phyloP scores from a whole-genome alignment of 768 basidiomycete species.

The Psilocybe sp. region DNA sequence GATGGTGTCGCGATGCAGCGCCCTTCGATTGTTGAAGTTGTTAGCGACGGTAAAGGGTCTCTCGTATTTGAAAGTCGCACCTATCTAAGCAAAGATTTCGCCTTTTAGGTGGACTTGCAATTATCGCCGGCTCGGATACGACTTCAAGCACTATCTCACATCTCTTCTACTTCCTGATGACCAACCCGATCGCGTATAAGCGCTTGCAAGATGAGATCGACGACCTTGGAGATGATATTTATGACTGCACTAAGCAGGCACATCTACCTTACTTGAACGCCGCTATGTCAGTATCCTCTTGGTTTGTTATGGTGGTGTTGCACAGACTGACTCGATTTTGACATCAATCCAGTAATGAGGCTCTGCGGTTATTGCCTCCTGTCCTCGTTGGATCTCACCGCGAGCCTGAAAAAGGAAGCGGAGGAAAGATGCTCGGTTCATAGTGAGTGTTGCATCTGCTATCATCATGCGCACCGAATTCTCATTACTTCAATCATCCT shows the following conservation, averaged over 20 bases:
- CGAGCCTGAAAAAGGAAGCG: slow-evolving; percentile 27
- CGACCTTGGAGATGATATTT: slow-evolving; percentile 13
- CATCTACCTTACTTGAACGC: slow-evolving; percentile 28
- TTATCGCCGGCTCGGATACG: slow-evolving; percentile 30
- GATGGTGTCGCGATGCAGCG: slow-evolving; percentile 30
- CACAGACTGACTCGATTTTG: neutral
- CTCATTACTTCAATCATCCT: neutral
- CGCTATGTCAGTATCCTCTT: slow-evolving; percentile 24
- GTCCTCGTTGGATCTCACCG: slow-evolving; percentile 30
- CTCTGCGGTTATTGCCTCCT: slow-evolving; percentile 35
- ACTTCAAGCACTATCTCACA: slow-evolving; percentile 24
- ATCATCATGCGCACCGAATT: neutral
- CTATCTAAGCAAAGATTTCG: neutral
- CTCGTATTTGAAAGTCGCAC: neutral
- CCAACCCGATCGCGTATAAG: slow-evolving; percentile 19
- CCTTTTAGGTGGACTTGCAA: slow-evolving; percentile 17
- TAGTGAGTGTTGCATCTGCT: slow-evolving; percentile 15
- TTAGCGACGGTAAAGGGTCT: slow-evolving; percentile 30
- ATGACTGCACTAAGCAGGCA: slow-evolving; percentile 23
- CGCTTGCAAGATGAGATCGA: slow-evolving; percentile 28
- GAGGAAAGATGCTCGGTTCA: slow-evolving; percentile 25
- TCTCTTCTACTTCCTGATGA: slow-evolving; percentile 26
- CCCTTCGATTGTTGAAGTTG: slow-evolving; percentile 30
- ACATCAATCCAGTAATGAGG: slow-evolving; percentile 26
- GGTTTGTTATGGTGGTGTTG: neutral